These are phyloP conservation scores for Kuraishia cidri DNA, from an alignment of 805 yeast genomes.

Conservation along the genomic window DNA sequence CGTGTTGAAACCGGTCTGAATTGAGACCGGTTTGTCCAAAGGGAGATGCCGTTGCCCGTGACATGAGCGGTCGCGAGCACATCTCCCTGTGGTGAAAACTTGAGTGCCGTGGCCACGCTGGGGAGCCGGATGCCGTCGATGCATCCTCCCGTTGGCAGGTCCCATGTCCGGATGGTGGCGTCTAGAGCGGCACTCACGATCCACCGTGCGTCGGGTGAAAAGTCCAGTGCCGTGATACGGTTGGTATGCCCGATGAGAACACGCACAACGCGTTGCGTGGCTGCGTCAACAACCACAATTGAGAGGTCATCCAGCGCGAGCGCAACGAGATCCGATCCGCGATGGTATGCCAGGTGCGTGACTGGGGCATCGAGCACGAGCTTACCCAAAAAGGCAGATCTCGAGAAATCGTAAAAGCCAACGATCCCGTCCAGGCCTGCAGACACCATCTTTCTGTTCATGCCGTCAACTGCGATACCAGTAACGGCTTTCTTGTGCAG, in stretches of 20 bases:
- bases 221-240: conserved; percentile 80
- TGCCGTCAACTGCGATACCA: conserved; percentile 82
- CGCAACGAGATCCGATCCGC: conserved; percentile 78
- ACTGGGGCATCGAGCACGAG: conserved; percentile 69
- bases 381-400: conserved; percentile 58
- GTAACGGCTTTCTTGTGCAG: conserved; percentile 76
- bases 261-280: conserved; percentile 78
- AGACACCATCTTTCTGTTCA: conserved; percentile 83
- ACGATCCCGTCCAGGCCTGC: conserved; percentile 84
- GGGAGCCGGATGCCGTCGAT: conserved; percentile 82
- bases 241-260: conserved; percentile 85
- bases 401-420: conserved; percentile 78
- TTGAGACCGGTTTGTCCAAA: conserved; percentile 91
- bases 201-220: conserved; percentile 96
- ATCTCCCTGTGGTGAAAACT: conserved; percentile 83
- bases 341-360: conserved; percentile 69
- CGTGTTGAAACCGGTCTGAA: conserved; percentile 70
- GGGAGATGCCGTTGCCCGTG: conserved; percentile 75
- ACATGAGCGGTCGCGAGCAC: conserved; percentile 90
- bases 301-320: conserved; percentile 81
- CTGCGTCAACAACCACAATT: conserved; percentile 73
- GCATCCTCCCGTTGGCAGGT: conserved; percentile 93
- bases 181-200: conserved; percentile 77
- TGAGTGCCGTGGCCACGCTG: conserved; percentile 71
- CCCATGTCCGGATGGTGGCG: conserved; percentile 91